Percentiles rank a stretch among this genome's conserved stretches.
Evolutionary conservation across 75 land plant species (phyloP).

Genomic region (Picea glauca): DNA sequence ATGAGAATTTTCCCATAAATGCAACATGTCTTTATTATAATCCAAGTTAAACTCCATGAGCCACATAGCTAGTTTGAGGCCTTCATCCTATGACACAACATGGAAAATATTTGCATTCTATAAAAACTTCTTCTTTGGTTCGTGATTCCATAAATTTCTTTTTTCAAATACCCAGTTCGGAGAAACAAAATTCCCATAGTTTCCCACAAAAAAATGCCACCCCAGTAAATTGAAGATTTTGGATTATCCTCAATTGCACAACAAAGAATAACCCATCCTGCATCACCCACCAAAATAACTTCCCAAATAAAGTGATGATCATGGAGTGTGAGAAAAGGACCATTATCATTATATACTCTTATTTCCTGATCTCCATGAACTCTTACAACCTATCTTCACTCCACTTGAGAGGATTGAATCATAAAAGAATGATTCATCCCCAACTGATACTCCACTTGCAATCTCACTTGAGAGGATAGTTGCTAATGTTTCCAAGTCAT

Average conservation of each 20-base stretch:
- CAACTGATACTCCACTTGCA: conserved; percentile 58
- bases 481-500: conserved; percentile 65
- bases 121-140: conserved; percentile 39
- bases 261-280: conserved; percentile 47
- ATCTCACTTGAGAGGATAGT: conserved; percentile 66
- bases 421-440: conserved; percentile 66
- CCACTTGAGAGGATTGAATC: conserved; percentile 57
- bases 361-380: conserved; percentile 16
- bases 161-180: conserved; percentile 42
- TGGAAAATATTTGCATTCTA: conserved; percentile 89
- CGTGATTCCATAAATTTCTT: conserved; percentile 53
- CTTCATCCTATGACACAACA: conserved; percentile 34
- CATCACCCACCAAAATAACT: conserved; percentile 56
- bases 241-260: conserved; percentile 75
- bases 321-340: conserved; percentile 41
- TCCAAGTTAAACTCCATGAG: conserved; percentile 49
- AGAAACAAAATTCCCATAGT: conserved; percentile 68
- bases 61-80: conserved; percentile 65
- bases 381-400: conserved; percentile 69
- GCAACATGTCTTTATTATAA: conserved; percentile 19
- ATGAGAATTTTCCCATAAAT: conserved; percentile 43
- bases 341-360: not conserved
- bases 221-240: conserved; percentile 39
- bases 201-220: conserved; percentile 91
- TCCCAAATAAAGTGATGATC: conserved; percentile 89